Base-by-base conservation (phyloP, 495 filamentous ascomycete genomes). In the Cenococcum geophilum region DNA sequence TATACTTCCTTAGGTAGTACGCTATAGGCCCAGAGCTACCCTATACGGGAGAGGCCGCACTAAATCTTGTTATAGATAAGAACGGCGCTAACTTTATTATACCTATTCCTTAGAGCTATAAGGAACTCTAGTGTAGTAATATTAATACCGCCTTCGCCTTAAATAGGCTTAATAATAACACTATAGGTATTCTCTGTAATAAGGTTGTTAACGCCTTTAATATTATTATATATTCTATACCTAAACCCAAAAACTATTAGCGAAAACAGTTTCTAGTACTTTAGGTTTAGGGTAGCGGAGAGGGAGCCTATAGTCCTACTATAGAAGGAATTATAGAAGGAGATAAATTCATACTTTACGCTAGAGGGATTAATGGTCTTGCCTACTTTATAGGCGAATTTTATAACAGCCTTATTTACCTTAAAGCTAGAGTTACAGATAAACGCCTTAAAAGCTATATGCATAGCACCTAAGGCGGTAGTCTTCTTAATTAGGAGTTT, bases 11-110 rank as follows among this genome's bases (percentile, higher is more conserved):
- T 74, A 2, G 89, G 88, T 27, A 95, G 80, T 10, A 68, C 77
- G 6, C 76, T 70, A 67, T 98, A 95, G 0, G 93, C 95, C 93
- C 93, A 98, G 68, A 98, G 77, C 25, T 76, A 74, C 25, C 93
- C 93, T 0, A 93, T 97, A 25, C 93, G 84, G 21, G 84, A 84
- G 5, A 97, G 78, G 35, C 93, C 93, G 70, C 89, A 96, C 76
- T 98, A 91, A 65, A 98, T 97, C 78, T 98, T 95, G 63, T 98
- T 95, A 75, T 89, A 95, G 68, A 95, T 86, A 57, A 98, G 76
- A 10, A 97, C 81, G 0, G 93, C 95, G 40, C 89, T 89, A 32
- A 96, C 89, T 69, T 89, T 87, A 52, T 86, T 83, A 73, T 92
- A 97, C 55, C 91, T 82, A 64, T 80, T 80, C 58, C 87, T 86